Base-by-base conservation (phyloP, 192 early-diverging fungal species). In the Oehlia diaphana region DNA sequence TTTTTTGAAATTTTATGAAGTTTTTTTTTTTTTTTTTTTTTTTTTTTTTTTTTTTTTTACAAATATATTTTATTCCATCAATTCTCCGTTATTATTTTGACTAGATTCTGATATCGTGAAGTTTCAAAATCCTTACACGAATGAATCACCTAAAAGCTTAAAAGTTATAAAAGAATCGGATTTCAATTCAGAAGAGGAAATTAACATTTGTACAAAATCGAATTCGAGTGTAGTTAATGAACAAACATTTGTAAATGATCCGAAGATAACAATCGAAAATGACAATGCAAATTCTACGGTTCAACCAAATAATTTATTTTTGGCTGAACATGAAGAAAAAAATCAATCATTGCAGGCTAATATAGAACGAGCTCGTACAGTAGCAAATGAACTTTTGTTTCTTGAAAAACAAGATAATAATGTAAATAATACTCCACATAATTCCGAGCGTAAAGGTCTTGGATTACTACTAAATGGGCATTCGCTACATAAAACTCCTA, bases 351-450 rank as follows among this genome's bases (percentile, higher is more conserved):
- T 47, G 37, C 21, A 42, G 21, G 21, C 39, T 10, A 76, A 63
- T 39, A 10, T 47, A 19, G 64, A 53, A 35, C 63, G 66, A 26
- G 64, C 68, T 63, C 77, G 47, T 21, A 66, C 63, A 65, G 53
- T 78, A 47, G 44, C 66, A 0, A 63, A 50, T 23, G 65, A 78
- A 61, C 64, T 78, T 66, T 68, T 78, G 33, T 31, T 9, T n/a
- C 23, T 78, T 61, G 77, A 42, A 39, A 78, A 78, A 49, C 47
- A 78, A 58, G 47, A 49, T 28, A 26, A 53, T 69, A 44, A n/a
- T 58, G 39, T 23, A 42, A 77, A 77, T 65, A 77, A 66, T 65
- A 64, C 58, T 63, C 31, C 76, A 47, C 47, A 19, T 49, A 14
- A 12, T 28, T 33, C n/a, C 2, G 76, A 69, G 50, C 28, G 64